Evolutionary conservation across 116 monocot species (phyloP), one percentile per base, ranked within the genome.

Genomic region (Iris pallida): DNA sequence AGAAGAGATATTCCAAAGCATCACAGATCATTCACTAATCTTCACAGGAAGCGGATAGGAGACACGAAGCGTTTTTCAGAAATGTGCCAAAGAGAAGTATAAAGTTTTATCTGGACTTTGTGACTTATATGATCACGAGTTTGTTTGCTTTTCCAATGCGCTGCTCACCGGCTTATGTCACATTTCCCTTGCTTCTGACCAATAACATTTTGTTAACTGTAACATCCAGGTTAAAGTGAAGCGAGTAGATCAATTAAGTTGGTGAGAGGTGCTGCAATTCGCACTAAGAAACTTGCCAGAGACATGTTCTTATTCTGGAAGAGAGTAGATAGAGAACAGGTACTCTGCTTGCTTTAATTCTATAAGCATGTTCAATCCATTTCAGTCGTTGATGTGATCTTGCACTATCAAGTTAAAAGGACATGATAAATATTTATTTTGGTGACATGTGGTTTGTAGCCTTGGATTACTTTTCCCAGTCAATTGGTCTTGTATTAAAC

Each of bases 281-380:
- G 90, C 59, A 98, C 97, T 2, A 83, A 86, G 67, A 92, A 82
- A 67, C 71, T 98, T 47, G 83, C 85, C 48, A 92, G 90, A 65
- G 97, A 98, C 52, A 85, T 86, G 80, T 70, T 90, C 54, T 68
- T 93, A 70, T 98, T 90, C 67, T 88, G 85, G 90, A 98, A 98
- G 69, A 86, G 82, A 76, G 76, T 90, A 60, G 97, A 98, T 65
- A 98, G 83, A 74, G 97, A 98, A 63, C 97, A 98, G 90, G 97
- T 92, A 56, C 30, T 30, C 30, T 30, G 30, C 30, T 30, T 30
- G 30, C 30, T 30, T 30, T 30, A 30, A 30, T 30, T 30, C 2
- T 3, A 30, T 30, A 1, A 30, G 30, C 30, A 30, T 30, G 30
- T 30, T 30, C 3, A 30, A 30, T 30, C 30, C 30, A 30, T 30